These are phyloP conservation scores for Paraconiothyrium brasiliense DNA, from an alignment of 2,329 filamentous ascomycete species.

Conservation along the genomic window DNA sequence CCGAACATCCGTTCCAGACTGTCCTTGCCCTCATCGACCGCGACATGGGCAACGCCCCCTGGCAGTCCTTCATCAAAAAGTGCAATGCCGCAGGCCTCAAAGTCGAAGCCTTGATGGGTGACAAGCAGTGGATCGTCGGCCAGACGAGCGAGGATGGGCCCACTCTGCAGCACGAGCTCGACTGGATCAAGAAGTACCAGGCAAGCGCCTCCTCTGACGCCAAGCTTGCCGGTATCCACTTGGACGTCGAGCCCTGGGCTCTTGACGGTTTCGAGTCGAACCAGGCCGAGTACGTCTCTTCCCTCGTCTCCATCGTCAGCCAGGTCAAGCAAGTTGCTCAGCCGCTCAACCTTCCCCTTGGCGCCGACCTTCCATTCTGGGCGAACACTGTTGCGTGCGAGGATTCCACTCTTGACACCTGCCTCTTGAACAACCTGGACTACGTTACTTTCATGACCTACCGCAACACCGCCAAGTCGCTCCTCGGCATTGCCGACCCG, in stretches of 20 bases:
- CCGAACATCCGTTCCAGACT: constrained; percentile 11
- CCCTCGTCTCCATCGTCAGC: constrained; percentile 16
- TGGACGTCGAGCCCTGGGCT: constrained; percentile 23
- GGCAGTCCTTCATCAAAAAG: constrained; percentile 19
- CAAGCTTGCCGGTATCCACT: constrained; percentile 20
- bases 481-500: constrained; percentile 18
- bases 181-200: constrained; percentile 23
- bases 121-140: constrained; percentile 21
- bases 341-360: constrained; percentile 14
- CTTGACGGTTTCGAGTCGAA: constrained; percentile 19
- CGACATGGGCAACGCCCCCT: constrained; percentile 18
- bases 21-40: constrained; percentile 23
- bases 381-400: constrained; percentile 19
- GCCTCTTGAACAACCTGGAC: constrained; percentile 16
- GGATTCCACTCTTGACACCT: constrained; percentile 19
- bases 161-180: constrained; percentile 16
- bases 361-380: constrained; percentile 23
- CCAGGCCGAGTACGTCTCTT: constrained; percentile 13
- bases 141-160: constrained; percentile 15
- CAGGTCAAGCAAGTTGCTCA: constrained; percentile 5
- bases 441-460: constrained; percentile 24
- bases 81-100: constrained; percentile 21
- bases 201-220: constrained; percentile 13
- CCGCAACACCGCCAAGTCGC: constrained; percentile 14
- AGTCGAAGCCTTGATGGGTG: constrained; percentile 21